Conservation (phyloP, 148 eudicot genomes). For the Dianthus caryophyllus region DNA sequence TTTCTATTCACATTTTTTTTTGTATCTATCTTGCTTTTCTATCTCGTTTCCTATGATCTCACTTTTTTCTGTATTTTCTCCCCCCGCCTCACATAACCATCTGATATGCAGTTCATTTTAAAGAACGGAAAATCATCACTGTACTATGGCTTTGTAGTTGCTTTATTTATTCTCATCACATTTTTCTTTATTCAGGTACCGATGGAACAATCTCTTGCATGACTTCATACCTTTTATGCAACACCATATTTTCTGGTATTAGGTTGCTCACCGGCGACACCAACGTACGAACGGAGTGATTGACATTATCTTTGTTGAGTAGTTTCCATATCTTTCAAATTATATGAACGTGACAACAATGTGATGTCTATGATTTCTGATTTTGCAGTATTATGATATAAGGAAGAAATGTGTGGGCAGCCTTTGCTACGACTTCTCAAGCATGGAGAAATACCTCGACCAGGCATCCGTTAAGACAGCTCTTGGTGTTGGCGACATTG, state of each 20-base stretch:
- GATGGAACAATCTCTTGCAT: constrained; percentile 71
- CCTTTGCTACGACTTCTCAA: constrained; percentile 90
- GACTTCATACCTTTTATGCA: constrained; percentile 68
- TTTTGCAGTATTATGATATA: constrained; percentile 79
- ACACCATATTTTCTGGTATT: constrained; percentile 58
- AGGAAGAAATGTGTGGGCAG: constrained; percentile 84
- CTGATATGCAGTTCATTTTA: neutral
- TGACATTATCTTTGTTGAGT: constrained; percentile 1
- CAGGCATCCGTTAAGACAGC: constrained; percentile 57
- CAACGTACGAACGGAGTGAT: constrained; percentile 48
- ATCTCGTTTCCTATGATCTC: neutral
- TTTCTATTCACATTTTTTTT: neutral
- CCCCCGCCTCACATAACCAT: neutral
- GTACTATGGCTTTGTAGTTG: neutral
- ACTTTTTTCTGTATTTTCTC: neutral
- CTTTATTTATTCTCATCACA: neutral
- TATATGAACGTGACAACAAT: neutral
- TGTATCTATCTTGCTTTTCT: too few species aligned
- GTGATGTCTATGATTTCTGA: neutral
- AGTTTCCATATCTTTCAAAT: neutral
- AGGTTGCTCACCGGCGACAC: constrained; percentile 51
- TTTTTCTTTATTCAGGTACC: constrained; percentile 48
- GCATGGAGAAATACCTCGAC: constrained; percentile 61
- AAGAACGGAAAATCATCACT: neutral
- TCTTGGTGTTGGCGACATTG: constrained; percentile 76